phyloP scores from a whole-genome alignment of 1,284 basidiomycete species.

The Leucoagaricus sp. region DNA sequence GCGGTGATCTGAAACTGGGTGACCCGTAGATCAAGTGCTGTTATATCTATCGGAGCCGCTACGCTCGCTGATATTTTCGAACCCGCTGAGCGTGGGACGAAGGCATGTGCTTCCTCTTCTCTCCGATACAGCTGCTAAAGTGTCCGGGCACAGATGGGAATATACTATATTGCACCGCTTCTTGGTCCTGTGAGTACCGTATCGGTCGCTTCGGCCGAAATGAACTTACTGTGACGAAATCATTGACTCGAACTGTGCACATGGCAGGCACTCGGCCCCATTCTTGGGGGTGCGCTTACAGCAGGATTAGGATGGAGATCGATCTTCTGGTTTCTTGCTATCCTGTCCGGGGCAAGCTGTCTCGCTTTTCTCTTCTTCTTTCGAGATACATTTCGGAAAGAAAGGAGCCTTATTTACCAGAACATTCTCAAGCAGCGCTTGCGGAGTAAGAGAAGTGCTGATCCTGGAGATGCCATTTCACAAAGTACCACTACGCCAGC shows the following conservation, averaged over 20 bases:
- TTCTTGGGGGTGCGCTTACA: constrained; percentile 71
- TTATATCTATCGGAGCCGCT: constrained; percentile 79
- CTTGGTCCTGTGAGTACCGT: constrained; percentile 43
- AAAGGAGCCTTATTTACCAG: constrained; percentile 80
- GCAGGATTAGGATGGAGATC: constrained; percentile 75
- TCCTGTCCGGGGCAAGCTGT: constrained; percentile 58
- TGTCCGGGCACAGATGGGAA: constrained; percentile 55
- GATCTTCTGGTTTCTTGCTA: constrained; percentile 80
- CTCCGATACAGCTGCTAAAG: background rate
- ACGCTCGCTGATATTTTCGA: constrained; percentile 85
- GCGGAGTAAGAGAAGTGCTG: background rate
- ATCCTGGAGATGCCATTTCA: background rate
- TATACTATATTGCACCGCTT: constrained; percentile 69
- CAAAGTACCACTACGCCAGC: background rate
- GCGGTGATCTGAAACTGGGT: constrained; percentile 10
- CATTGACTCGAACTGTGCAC: background rate
- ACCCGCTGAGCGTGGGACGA: constrained; percentile 74
- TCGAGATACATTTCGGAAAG: constrained; percentile 81
- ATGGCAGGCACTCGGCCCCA: constrained; percentile 59
- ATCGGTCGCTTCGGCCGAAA: background rate
- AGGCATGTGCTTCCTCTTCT: constrained; percentile 32
- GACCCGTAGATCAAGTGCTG: constrained; percentile 72
- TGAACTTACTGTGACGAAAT: background rate
- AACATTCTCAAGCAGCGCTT: constrained; percentile 45
- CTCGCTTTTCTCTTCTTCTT: constrained; percentile 67